A percentile compares a stretch with the other conserved stretches of the same genome.
Conservation (phyloP, 345 rosid genomes). For the Orychophragmus violaceus region DNA sequence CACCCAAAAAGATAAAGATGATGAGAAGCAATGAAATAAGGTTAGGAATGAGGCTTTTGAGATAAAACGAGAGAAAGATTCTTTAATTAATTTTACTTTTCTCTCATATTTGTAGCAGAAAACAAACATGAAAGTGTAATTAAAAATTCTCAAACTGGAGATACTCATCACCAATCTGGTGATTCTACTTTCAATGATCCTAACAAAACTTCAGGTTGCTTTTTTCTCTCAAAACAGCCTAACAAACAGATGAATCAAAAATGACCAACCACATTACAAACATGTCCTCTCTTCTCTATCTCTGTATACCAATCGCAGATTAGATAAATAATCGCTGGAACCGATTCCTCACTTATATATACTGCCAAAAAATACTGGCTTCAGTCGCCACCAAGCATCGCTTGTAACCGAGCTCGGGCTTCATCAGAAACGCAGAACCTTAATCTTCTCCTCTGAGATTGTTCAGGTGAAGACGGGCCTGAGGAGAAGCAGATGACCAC, state of each 20-base stretch:
- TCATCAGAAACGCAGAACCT: constrained; percentile 69
- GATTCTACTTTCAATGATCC: constrained; percentile 10
- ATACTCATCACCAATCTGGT: constrained; percentile 11
- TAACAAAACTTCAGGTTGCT: constrained; percentile 31
- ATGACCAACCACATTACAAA: constrained; percentile 22
- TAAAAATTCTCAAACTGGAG: too few relatives aligned
- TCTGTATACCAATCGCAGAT: constrained; percentile 13
- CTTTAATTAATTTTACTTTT: too few relatives aligned
- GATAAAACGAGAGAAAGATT: constrained; percentile 13
- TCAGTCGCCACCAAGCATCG: constrained; percentile 28
- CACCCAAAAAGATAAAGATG: constrained; percentile 30
- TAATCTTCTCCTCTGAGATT: constrained; percentile 39
- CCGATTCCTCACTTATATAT: constrained; percentile 2
- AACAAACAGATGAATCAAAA: constrained; percentile 26
- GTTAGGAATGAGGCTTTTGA: constrained; percentile 10
- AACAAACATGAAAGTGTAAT: too few relatives aligned
- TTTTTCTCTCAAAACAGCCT: constrained; percentile 21
- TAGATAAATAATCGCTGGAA: constrained; percentile 12
- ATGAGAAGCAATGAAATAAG: constrained; percentile 14
- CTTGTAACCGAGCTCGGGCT: constrained; percentile 33
- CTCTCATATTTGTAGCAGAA: too few relatives aligned
- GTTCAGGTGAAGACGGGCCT: constrained; percentile 49
- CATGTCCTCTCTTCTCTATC: constrained; percentile 14
- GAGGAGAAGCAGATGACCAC: constrained; percentile 64
- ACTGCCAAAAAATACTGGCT: not conserved